Base-by-base conservation (phyloP, 192 early-diverging fungal genomes). In the Umbelopsis isabellina region DNA sequence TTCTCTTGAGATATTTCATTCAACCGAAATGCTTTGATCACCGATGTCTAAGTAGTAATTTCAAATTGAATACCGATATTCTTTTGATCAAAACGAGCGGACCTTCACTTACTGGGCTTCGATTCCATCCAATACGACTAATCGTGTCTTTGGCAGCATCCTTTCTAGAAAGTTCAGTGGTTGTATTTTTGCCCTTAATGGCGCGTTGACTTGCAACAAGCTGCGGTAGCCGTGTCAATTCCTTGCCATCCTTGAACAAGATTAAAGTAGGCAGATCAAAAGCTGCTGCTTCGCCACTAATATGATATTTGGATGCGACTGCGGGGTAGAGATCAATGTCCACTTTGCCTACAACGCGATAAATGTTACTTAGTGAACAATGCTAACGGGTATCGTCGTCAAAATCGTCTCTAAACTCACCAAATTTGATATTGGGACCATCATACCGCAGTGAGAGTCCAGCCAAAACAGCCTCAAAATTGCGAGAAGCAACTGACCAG, bases 261-360 rank as follows among this genome's bases (percentile, higher is more conserved):
- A 85, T 76, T 30, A 87, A 50, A 3, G 85, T 83, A 35, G 85
- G 85, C 1, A 87, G 47, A 72, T 87, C 85, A 47, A 87, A 72
- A 7, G 81, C 82, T 3, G 85, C 80, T 1, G 85, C 79, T 25
- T 76, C 80, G 52, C 81, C 53, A 52, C 78, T 83, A 47, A 87
- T 76, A 44, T 76, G 75, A 70, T 81, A 85, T 49, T 82, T 76
- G 22, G 77, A 66, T 8, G 83, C 82, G 37, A 87, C 64, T 18
- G 82, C 78, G 30, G 80, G 61, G 27, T 79, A 80, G 20, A 78
- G 1, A 46, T 87, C 85, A 51, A 87, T 74, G 68, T 85, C 83
- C 35, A 87, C 76, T 69, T 85, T 85, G 6, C 78, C 85, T 75
- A 44, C 18, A 45, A 13, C 21, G 27, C 6, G 37, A 41, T 10